Evolutionary conservation across 345 rosid genomes (phyloP), one percentile per base, ranked within the genome.

Genomic region (Acer campestre): DNA sequence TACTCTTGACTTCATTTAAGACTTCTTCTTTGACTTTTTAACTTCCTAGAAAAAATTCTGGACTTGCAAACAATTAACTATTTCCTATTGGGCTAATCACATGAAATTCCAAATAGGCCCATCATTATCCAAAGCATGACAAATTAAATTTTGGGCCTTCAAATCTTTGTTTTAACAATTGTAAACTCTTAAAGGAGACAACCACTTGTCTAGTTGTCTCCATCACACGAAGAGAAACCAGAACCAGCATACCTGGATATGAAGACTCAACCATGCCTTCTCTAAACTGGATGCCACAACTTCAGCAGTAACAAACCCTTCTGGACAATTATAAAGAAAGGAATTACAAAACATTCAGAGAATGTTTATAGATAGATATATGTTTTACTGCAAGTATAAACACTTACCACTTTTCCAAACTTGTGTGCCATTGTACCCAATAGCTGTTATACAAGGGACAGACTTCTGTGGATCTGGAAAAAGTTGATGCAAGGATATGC

Each of bases 201-300:
- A 20, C 58, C 8, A 16, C 58, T 53, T 61, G 64, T 10, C 64
- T 61, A 16, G 20, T 53, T 61, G 64, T 10, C 64, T 61, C 29
- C 29, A 22, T 61, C 64, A n/a, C 23, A 61, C 14, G 6, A 61
- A 14, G 58, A 16, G 58, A 25, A 58, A 69, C 61, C 61, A 80
- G 67, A n/a, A 74, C 48, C 10, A 23, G 63, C 31, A 58, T 82
- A 92, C 98, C 93, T 93, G 96, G 78, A 92, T 82, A 79, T 92
- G 98, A 82, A 95, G 94, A 78, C 92, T 88, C 83, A 93, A 29
- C 91, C 91, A 91, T 10, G 93, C 98, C 80, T 90, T 89, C 84
- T 93, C 96, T 69, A 95, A 89, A 81, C 81, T 84, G 67, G 94
- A 89, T 29, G 93, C 87, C 22, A 95, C 82, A 73, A 59, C 88